phyloP scores from a whole-genome alignment of 495 filamentous ascomycete species.

The Halenospora varia region DNA sequence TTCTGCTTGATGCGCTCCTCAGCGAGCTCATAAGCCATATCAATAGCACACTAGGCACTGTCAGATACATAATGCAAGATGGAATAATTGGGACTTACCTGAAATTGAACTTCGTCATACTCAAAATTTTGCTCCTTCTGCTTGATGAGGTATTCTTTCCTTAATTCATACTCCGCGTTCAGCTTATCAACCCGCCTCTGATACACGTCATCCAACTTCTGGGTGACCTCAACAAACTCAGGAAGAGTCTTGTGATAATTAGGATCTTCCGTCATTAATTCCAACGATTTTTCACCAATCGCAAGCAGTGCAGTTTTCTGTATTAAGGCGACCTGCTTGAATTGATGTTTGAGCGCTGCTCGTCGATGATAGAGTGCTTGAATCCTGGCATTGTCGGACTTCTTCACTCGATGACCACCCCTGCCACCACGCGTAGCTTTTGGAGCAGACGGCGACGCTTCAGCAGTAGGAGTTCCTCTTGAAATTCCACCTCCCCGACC shows the following conservation, averaged over 20 bases:
- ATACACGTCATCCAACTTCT: slow-evolving; percentile 27
- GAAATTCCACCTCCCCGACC: slow-evolving; percentile 36
- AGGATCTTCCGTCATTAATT: slow-evolving; percentile 36
- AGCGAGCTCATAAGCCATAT: background rate
- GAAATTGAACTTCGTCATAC: background rate
- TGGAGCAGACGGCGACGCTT: slow-evolving; percentile 21
- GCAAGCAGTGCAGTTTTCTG: slow-evolving; percentile 40
- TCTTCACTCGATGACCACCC: slow-evolving; percentile 22
- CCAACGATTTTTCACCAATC: slow-evolving; percentile 37
- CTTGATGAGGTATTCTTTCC: background rate
- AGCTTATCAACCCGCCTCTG: background rate
- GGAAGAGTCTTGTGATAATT: slow-evolving; percentile 39
- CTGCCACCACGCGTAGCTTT: slow-evolving; percentile 26
- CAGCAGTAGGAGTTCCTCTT: slow-evolving; percentile 28
- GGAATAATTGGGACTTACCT: slow-evolving; percentile 23
- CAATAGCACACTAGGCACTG: slow-evolving; percentile 1
- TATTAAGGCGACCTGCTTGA: slow-evolving; percentile 36
- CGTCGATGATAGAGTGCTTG: slow-evolving; percentile 17
- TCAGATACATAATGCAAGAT: slow-evolving; percentile 10
- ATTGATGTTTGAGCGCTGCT: slow-evolving; percentile 32
- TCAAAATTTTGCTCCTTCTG: background rate
- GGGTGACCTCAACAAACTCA: slow-evolving; percentile 34
- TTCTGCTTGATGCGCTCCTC: slow-evolving; percentile 10
- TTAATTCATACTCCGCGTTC: background rate
- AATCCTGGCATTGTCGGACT: slow-evolving; percentile 19